These are phyloP conservation scores for Naganishia vaughanmartiniae DNA, from an alignment of 768 basidiomycete genomes.

Conservation along the genomic window DNA sequence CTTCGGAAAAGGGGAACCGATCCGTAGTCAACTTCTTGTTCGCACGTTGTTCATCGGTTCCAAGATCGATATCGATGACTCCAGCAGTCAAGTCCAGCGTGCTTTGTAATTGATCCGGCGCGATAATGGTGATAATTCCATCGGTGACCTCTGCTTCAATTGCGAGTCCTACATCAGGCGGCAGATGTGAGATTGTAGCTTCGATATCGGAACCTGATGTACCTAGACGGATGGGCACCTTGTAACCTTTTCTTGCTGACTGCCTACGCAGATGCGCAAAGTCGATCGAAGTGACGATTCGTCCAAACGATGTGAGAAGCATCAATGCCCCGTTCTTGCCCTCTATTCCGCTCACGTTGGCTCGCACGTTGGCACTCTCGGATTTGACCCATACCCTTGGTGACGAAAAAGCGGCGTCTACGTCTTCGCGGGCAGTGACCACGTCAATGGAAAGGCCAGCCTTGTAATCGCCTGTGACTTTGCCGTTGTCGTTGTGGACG, in stretches of 20 bases:
- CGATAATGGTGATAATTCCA: neutral
- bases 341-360: neutral
- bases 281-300: conserved; percentile 13
- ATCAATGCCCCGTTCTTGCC: conserved; percentile 1
- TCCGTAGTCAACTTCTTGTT: neutral
- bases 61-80: neutral
- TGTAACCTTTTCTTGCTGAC: neutral
- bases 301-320: conserved; percentile 11
- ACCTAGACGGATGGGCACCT: neutral
- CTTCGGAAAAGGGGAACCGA: neutral
- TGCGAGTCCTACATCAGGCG: neutral
- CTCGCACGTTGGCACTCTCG: neutral
- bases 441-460: neutral
- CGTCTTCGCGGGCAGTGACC: neutral
- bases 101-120: conserved; percentile 2
- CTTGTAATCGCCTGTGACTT: neutral
- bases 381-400: neutral
- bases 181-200: conserved; percentile 1
- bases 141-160: conserved; percentile 2
- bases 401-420: neutral
- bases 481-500: neutral
- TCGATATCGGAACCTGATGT: conserved; percentile 7
- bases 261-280: conserved; percentile 1
- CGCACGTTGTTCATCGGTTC: neutral
- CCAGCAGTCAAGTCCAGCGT: neutral